phyloP scores from a whole-genome alignment of 169 alveolate species.

The Plasmodium chabaudi region DNA sequence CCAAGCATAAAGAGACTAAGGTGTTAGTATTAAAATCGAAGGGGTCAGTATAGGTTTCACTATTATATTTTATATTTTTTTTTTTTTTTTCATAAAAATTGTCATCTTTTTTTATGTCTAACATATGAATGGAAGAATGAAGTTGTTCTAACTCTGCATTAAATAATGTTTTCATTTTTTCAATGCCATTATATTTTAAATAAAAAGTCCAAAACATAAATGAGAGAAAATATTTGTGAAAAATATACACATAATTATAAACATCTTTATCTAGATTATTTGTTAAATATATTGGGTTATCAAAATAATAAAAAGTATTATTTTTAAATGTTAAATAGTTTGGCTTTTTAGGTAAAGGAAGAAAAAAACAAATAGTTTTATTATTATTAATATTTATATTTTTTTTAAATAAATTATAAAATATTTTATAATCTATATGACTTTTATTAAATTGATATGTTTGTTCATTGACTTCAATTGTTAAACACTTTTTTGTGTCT shows the following conservation, averaged over 20 bases:
- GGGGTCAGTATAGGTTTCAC: not conserved
- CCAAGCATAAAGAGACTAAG: constrained; percentile 21
- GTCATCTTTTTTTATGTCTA: constrained; percentile 5
- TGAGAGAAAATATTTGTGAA: constrained; percentile 65
- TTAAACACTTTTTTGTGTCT: constrained; percentile 25
- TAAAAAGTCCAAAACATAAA: constrained; percentile 50
- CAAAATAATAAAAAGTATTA: constrained; percentile 37
- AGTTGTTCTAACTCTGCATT: constrained; percentile 21
- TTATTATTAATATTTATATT: constrained; percentile 39
- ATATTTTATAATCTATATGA: constrained; percentile 17
- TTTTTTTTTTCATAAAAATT: not conserved
- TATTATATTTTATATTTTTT: constrained; percentile 7
- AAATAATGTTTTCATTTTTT: constrained; percentile 42
- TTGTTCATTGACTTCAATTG: constrained; percentile 30
- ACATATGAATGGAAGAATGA: not conserved
- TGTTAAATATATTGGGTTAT: constrained; percentile 9
- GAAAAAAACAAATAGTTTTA: constrained; percentile 31
- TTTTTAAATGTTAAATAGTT: constrained; percentile 36
- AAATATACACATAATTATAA: constrained; percentile 37
- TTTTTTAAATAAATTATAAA: constrained; percentile 35
- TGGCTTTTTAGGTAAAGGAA: constrained; percentile 60
- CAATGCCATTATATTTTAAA: constrained; percentile 29
- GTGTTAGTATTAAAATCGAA: constrained; percentile 23
- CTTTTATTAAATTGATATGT: constrained; percentile 24
- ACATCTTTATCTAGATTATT: constrained; percentile 45